Conservation (phyloP, 2,329 filamentous ascomycete genomes). For the Talaromyces sp. region DNA sequence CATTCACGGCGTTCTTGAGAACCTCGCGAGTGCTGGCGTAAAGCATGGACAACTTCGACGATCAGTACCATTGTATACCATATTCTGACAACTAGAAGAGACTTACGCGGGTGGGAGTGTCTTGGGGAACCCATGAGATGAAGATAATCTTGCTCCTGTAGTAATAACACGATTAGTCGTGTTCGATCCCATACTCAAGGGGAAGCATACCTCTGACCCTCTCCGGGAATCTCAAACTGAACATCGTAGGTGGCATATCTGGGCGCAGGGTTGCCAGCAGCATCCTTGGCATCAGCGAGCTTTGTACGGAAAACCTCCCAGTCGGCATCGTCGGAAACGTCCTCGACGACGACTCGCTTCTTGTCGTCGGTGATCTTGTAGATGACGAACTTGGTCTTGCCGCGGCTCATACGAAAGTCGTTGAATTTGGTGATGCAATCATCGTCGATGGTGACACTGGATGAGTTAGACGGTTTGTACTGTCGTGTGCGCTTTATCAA, state of each 20-base stretch:
- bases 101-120: conserved; percentile 43
- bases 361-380: conserved; percentile 54
- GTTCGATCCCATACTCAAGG: neutral
- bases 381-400: conserved; percentile 52
- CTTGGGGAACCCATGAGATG: conserved; percentile 49
- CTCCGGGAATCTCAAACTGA: conserved; percentile 49
- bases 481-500: conserved; percentile 1
- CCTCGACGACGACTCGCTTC: conserved; percentile 51
- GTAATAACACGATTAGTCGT: conserved; percentile 7
- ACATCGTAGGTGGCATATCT: conserved; percentile 54
- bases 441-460: conserved; percentile 48
- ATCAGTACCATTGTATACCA: conserved; percentile 3
- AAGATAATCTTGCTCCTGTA: conserved; percentile 52
- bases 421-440: conserved; percentile 50
- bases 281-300: conserved; percentile 44
- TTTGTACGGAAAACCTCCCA: conserved; percentile 51
- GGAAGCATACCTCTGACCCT: conserved; percentile 49
- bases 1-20: conserved; percentile 56
- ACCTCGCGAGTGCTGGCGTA: conserved; percentile 52
- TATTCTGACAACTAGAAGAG: neutral
- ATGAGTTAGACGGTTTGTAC: conserved; percentile 5
- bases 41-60: conserved; percentile 47
- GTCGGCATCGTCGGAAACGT: conserved; percentile 44
- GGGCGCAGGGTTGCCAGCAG: conserved; percentile 45
- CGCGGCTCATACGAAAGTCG: conserved; percentile 42